These are phyloP conservation scores for Pittosporum tobira DNA, from an alignment of 129 eudicot genomes.

Conservation along the genomic window DNA sequence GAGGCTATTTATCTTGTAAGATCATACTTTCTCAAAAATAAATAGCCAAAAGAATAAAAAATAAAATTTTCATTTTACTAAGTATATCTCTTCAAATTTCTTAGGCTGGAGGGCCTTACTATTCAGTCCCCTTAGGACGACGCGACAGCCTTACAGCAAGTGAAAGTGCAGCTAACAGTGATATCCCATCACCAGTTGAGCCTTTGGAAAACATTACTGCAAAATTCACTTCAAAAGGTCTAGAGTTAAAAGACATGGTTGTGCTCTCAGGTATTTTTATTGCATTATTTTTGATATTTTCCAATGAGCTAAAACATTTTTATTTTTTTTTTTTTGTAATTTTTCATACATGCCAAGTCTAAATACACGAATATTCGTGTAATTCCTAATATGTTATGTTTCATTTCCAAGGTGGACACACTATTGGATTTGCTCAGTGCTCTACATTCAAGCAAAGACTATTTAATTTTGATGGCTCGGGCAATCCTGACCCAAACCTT, in stretches of 20 bases:
- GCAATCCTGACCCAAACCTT: conserved; percentile 57
- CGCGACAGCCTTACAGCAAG: conserved; percentile 76
- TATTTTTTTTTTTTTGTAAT: too few relatives aligned
- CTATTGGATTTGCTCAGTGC: conserved; percentile 76
- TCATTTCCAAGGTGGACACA: conserved; percentile 54
- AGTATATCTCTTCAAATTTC: not conserved
- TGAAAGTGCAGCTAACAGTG: conserved; percentile 48
- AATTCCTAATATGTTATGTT: conserved; percentile 9
- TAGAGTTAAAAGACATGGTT: conserved; percentile 55
- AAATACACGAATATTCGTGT: too few relatives aligned
- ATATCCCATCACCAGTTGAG: conserved; percentile 75
- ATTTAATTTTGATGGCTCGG: conserved; percentile 55
- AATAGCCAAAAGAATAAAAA: too few relatives aligned
- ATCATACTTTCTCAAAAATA: too few relatives aligned
- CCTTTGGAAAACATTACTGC: conserved; percentile 53
- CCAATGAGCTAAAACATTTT: too few relatives aligned
- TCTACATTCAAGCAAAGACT: conserved; percentile 53
- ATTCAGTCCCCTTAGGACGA: conserved; percentile 58
- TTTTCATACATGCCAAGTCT: too few relatives aligned
- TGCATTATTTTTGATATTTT: not conserved
- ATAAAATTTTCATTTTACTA: not conserved
- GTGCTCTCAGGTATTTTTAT: conserved; percentile 56
- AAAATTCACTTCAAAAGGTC: conserved; percentile 67
- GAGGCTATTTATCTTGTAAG: conserved; percentile 59
- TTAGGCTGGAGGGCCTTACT: conserved; percentile 66